Base-by-base conservation (phyloP, 352 stramenopile genomes). In the Phytophthora kernoviae region DNA sequence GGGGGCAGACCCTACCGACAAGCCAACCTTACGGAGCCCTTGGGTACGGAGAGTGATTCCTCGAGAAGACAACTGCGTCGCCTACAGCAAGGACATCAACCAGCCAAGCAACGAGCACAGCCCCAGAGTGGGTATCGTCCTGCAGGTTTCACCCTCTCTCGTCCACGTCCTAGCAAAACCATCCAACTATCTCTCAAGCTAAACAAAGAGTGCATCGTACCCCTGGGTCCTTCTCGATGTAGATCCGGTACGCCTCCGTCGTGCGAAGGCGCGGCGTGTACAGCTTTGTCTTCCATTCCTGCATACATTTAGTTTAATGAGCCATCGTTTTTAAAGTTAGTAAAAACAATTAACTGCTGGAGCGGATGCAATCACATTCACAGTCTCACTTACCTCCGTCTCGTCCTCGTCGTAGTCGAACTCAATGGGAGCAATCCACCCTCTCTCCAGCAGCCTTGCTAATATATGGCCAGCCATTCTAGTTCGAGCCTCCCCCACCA, bases 161-260 rank as follows among this genome's bases (percentile, higher is more conserved):
- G 20, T 60, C 40, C 52, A 61, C 43, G 40, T 27, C n/a, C 40
- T 47, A 50, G 24, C 22, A 62, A 6, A 26, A 59, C 24, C 40
- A 47, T 9, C 24, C 30, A 40, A 24, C 39, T 30, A 49, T n/a
- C n/a, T n/a, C n/a, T n/a, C n/a, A n/a, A n/a, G n/a, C n/a, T n/a
- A n/a, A n/a, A n/a, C n/a, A 41, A 18, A 54, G 30, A 17, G 54
- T 51, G 27, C 36, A 56, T 34, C 75, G 65, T 75, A 85, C 84
- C 66, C 46, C 68, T 18, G 66, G 65, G 60, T 93, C 81, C 57
- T 93, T 93, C 58, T 91, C 79, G 36, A 93, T 89, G 75, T 93
- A 93, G 55, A 93, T 90, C 41, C 65, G 60, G 54, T 93, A 93
- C 32, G 84, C 84, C 44, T 93, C 81, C 17, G 79, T 76, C 22